Evolutionary conservation across 805 yeast species (phyloP).

Genomic region (Kockiozyma suomiensis): DNA sequence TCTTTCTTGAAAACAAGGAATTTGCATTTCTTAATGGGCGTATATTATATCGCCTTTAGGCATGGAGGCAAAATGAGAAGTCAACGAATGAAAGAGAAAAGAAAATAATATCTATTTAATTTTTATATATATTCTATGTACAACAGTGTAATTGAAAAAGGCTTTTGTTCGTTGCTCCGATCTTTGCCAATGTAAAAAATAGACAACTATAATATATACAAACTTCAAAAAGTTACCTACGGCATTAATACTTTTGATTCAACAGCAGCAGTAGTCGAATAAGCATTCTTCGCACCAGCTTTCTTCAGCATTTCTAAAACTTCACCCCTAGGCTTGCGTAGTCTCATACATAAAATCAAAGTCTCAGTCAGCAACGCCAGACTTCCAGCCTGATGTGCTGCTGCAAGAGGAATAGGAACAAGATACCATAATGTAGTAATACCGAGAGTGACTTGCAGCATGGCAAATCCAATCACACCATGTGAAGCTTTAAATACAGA

Average conservation of each 20-base stretch:
- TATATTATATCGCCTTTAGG: background rate
- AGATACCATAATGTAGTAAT: slow-evolving; percentile 80
- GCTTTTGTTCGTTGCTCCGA: background rate
- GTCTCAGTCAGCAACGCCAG: slow-evolving; percentile 81
- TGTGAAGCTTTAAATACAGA: slow-evolving; percentile 60
- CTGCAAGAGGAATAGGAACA: slow-evolving; percentile 91
- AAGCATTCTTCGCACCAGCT: background rate
- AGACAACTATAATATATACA: background rate
- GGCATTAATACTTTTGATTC: slow-evolving; percentile 2
- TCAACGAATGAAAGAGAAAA: too few species aligned
- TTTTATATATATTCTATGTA: background rate
- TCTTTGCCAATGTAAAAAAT: background rate
- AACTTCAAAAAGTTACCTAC: background rate
- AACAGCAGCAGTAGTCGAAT: background rate
- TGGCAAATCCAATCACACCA: slow-evolving; percentile 77
- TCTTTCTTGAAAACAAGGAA: too few species aligned
- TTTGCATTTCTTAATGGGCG: too few species aligned
- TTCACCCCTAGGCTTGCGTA: slow-evolving; percentile 40
- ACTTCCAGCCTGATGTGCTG: slow-evolving; percentile 97
- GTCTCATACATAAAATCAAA: slow-evolving; percentile 60
- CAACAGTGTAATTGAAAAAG: background rate
- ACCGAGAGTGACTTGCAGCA: slow-evolving; percentile 83
- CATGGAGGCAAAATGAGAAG: too few species aligned
- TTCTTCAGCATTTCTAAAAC: slow-evolving; percentile 1
- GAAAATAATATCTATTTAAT: background rate